phyloP scores from a whole-genome alignment of 2,329 filamentous ascomycete genomes.

The Harringtonia aguacate region DNA sequence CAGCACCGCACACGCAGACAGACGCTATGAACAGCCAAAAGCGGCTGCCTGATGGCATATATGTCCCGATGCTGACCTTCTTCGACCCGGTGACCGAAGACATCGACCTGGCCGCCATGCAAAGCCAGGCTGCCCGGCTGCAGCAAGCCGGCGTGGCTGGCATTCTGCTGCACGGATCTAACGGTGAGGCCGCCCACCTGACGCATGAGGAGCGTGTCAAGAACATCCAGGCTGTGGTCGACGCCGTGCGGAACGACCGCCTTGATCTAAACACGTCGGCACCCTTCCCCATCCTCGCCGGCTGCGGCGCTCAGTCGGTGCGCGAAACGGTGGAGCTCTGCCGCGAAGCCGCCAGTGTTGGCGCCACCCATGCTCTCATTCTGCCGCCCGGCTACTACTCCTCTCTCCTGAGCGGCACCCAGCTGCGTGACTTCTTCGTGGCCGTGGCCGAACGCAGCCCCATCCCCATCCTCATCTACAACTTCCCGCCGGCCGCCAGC shows the following conservation, averaged over 20 bases:
- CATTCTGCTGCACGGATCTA: conserved; percentile 59
- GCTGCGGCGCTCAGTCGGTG: conserved; percentile 57
- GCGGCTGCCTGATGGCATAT: conserved; percentile 31
- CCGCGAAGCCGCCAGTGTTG: conserved; percentile 50
- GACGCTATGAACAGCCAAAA: neutral
- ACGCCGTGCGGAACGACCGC: conserved; percentile 39
- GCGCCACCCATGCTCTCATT: conserved; percentile 57
- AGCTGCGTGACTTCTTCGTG: conserved; percentile 50
- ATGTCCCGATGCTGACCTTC: conserved; percentile 54
- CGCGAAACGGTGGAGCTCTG: conserved; percentile 57
- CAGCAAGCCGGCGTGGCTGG: conserved; percentile 54
- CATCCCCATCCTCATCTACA: conserved; percentile 52
- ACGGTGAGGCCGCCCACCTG: conserved; percentile 64
- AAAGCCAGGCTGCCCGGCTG: conserved; percentile 44
- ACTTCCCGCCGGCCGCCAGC: conserved; percentile 47
- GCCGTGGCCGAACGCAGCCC: conserved; percentile 47
- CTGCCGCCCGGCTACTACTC: conserved; percentile 62
- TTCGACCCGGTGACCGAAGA: conserved; percentile 41
- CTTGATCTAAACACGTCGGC: conserved; percentile 31
- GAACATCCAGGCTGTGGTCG: conserved; percentile 50
- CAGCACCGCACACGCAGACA: no score
- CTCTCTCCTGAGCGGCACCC: conserved; percentile 43
- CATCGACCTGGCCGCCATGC: conserved; percentile 40
- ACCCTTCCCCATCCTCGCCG: conserved; percentile 54
- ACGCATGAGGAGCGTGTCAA: conserved; percentile 52